Evolutionary conservation across 2,329 filamentous ascomycete genomes (phyloP).

Genomic region (Microascus cirrosus): DNA sequence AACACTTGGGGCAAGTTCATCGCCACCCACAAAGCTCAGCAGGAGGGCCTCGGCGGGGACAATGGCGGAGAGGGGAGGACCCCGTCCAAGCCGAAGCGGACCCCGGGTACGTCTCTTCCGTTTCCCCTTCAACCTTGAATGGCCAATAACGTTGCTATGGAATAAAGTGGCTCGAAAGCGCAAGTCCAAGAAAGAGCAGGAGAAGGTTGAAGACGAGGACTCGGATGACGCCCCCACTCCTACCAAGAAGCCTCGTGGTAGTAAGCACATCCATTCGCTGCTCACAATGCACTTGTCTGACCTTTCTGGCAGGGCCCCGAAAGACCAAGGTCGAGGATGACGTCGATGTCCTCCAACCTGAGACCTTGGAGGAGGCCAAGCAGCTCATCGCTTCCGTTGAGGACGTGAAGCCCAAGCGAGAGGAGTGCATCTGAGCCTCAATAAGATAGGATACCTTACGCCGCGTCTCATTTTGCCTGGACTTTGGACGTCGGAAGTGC

Average conservation of each 20-base stretch:
- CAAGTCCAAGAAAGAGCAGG: constrained; percentile 8
- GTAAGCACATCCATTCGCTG: background rate
- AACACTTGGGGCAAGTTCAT: constrained; percentile 2
- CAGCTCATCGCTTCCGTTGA: background rate
- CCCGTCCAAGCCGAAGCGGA: background rate
- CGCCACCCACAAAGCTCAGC: background rate
- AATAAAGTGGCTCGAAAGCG: background rate
- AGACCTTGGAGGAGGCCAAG: background rate
- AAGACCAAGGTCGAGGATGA: background rate
- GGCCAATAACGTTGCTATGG: background rate
- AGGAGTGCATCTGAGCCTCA: background rate
- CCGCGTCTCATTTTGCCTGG: too few species aligned
- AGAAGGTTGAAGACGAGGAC: background rate
- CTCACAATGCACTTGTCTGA: background rate
- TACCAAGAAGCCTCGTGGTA: background rate
- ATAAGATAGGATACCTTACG: background rate
- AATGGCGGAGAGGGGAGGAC: background rate
- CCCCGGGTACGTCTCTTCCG: background rate
- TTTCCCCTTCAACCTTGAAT: background rate
- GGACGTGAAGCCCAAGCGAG: background rate
- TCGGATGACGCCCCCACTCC: background rate
- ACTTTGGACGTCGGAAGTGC: too few species aligned
- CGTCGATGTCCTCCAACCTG: background rate
- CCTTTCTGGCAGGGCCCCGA: background rate
- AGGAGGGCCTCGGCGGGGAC: background rate